Evolutionary conservation across 805 yeast species (phyloP).

Genomic region (Tetrapisispora fleetii): DNA sequence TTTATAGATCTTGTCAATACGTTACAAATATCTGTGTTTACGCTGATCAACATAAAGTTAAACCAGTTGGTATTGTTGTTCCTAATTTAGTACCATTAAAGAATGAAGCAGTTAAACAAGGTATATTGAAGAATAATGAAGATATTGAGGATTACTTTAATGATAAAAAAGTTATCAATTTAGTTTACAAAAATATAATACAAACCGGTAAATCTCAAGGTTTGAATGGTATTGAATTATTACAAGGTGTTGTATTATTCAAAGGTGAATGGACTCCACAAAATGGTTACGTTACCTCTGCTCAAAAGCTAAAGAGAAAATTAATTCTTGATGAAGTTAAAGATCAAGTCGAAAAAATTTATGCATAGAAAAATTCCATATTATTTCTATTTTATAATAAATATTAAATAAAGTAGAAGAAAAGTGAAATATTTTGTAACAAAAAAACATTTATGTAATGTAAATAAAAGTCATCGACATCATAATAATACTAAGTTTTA

Average conservation of each 20-base stretch:
- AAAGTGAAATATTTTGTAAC: neutral
- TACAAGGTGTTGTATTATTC: slow-evolving; percentile 65
- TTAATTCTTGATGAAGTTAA: slow-evolving; percentile 67
- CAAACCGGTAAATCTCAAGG: slow-evolving; percentile 76
- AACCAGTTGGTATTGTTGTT: slow-evolving; percentile 84
- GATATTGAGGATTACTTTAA: slow-evolving; percentile 38
- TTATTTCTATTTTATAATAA: neutral
- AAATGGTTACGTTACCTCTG: slow-evolving; percentile 86
- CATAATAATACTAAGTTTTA: too few relatives aligned
- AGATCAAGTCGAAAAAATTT: slow-evolving; percentile 58
- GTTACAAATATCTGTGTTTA: slow-evolving; percentile 84
- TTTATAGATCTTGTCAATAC: slow-evolving; percentile 71
- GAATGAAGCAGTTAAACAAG: slow-evolving; percentile 47
- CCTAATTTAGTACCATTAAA: slow-evolving; percentile 65
- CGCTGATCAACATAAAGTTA: slow-evolving; percentile 79
- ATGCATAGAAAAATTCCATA: slow-evolving; percentile 16
- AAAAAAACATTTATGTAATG: neutral
- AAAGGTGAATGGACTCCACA: slow-evolving; percentile 98
- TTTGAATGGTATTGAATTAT: slow-evolving; percentile 72
- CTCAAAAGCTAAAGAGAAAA: slow-evolving; percentile 92
- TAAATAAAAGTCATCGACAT: neutral
- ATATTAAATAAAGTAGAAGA: neutral
- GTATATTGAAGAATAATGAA: slow-evolving; percentile 39
- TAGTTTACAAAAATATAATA: slow-evolving; percentile 49
- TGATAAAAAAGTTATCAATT: slow-evolving; percentile 45